These are phyloP conservation scores for Circinella umbellata DNA, from an alignment of 371 early-diverging fungal genomes.

Conservation along the genomic window DNA sequence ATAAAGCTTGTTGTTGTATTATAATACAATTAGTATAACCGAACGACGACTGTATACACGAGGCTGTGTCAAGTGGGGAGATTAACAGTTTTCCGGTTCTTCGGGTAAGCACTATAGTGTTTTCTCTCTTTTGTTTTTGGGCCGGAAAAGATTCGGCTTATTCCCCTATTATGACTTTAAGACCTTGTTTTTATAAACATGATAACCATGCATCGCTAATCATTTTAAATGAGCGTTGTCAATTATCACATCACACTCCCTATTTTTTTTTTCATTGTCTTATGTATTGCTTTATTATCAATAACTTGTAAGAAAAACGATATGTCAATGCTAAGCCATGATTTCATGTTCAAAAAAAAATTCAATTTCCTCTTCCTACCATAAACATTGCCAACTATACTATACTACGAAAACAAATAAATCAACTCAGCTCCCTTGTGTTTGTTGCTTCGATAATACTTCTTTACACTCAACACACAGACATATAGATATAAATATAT, in stretches of 20 bases:
- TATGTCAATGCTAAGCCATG: constrained; percentile 1
- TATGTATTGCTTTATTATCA: no score
- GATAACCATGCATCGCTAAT: no score
- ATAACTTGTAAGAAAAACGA: background rate
- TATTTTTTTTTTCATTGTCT: no score
- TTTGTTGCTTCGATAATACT: no score
- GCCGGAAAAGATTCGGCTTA: background rate
- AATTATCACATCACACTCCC: no score
- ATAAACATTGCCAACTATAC: background rate
- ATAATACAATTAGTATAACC: background rate
- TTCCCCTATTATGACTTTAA: background rate
- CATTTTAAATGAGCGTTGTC: no score
- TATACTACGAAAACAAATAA: background rate
- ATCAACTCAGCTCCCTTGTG: no score
- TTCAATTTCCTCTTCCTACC: no score
- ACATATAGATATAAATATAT: no score
- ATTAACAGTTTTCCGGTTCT: background rate
- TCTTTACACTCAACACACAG: no score
- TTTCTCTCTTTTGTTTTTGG: background rate
- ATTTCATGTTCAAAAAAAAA: background rate
- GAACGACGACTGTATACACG: background rate
- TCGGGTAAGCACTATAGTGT: background rate
- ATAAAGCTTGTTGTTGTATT: no score
- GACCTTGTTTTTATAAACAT: no score
- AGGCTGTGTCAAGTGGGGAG: background rate